These are phyloP conservation scores for Arthrobotrys pseudoclavata DNA, from an alignment of 2,329 filamentous ascomycete genomes.

Conservation along the genomic window DNA sequence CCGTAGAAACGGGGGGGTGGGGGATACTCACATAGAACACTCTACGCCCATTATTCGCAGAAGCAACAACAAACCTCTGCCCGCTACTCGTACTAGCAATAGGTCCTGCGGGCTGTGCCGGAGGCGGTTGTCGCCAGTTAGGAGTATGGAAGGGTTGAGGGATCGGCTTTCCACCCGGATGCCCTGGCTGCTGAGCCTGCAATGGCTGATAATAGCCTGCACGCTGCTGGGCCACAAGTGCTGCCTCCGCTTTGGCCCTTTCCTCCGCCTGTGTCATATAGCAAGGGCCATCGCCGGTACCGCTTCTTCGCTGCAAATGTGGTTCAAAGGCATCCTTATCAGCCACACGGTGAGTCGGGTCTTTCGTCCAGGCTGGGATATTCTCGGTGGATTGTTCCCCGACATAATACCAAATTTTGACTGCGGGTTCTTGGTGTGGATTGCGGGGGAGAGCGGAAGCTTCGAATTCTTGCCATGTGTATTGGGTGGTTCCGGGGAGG, in stretches of 20 bases:
- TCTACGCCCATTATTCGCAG: conserved; percentile 46
- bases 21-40: conserved; percentile 51
- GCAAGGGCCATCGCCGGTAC: conserved; percentile 40
- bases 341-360: conserved; percentile 27
- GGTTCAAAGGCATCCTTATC: conserved; percentile 53
- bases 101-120: conserved; percentile 42
- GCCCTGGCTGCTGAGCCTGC: conserved; percentile 17
- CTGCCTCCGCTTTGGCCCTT: conserved; percentile 17
- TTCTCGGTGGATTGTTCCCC: conserved; percentile 52
- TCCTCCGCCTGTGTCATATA: conserved; percentile 54
- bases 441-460: conserved; percentile 31
- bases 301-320: conserved; percentile 45
- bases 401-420: conserved; percentile 58
- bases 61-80: conserved; percentile 54
- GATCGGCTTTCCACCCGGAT: conserved; percentile 8
- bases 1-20: background rate
- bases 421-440: conserved; percentile 44
- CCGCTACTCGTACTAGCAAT: conserved; percentile 56
- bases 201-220: conserved; percentile 42
- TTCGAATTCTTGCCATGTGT: conserved; percentile 43
- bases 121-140: conserved; percentile 50
- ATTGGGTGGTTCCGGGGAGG: conserved; percentile 40
- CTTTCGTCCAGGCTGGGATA: conserved; percentile 55
- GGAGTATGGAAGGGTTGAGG: conserved; percentile 39
- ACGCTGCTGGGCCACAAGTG: conserved; percentile 29